Percentiles rank a stretch among this genome's conserved stretches.
These are phyloP conservation scores for Daedalea quercina DNA, from an alignment of 768 basidiomycete genomes.

Conservation along the genomic window DNA sequence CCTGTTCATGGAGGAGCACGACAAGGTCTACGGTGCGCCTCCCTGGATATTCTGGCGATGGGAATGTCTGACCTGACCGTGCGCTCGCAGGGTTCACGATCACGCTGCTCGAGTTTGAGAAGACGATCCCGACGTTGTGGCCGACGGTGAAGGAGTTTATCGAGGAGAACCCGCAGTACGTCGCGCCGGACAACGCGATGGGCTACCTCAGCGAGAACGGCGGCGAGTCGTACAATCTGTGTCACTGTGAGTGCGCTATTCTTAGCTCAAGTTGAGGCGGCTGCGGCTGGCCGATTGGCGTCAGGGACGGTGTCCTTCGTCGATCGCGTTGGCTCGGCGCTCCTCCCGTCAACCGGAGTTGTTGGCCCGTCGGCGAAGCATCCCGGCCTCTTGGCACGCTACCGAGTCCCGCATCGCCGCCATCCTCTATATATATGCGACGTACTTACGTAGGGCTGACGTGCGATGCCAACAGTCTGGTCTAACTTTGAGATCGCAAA, in stretches of 20 bases:
- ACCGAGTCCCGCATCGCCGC: no score
- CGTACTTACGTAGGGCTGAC: no score
- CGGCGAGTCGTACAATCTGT: constrained; percentile 57
- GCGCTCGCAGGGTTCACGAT: constrained; percentile 47
- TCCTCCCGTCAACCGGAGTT: no score
- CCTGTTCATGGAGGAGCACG: constrained; percentile 60
- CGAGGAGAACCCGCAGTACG: constrained; percentile 42
- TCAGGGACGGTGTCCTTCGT: no score
- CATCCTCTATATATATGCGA: no score
- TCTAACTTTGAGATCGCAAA: constrained; percentile 77
- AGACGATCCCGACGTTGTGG: constrained; percentile 63
- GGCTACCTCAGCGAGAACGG: constrained; percentile 61
- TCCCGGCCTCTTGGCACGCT: no score
- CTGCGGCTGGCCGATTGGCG: no score
- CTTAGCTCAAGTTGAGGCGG: no score
- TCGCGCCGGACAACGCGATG: constrained; percentile 54
- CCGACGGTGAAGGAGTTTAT: constrained; percentile 56
- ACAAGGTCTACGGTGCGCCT: constrained; percentile 55
- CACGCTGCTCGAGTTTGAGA: constrained; percentile 55
- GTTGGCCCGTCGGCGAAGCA: no score
- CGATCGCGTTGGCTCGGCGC: no score
- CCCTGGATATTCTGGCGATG: constrained; percentile 40
- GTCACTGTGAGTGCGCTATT: constrained; percentile 43
- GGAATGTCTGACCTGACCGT: constrained; percentile 25
- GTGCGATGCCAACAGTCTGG: constrained; percentile 38